These are phyloP conservation scores for Colletotrichum phormii DNA, from an alignment of 2,329 filamentous ascomycete species.

Conservation along the genomic window DNA sequence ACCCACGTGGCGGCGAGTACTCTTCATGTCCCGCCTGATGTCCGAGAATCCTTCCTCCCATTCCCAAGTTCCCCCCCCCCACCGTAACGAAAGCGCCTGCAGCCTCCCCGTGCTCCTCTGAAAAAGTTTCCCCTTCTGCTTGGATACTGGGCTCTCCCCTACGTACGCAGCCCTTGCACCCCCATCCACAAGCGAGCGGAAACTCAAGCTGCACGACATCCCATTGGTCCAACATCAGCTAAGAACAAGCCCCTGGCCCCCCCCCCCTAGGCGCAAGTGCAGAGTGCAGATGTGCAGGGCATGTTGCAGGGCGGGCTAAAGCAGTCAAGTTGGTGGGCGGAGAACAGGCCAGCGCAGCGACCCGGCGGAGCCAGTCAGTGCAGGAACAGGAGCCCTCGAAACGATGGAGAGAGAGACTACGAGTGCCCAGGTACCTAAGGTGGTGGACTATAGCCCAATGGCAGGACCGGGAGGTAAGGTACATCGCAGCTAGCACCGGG, in stretches of 20 bases:
- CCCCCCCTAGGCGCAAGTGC: constrained; percentile 4
- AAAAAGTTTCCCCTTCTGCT: constrained; percentile 27
- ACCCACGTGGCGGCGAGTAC: constrained; percentile 16
- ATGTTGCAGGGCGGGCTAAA: constrained; percentile 16
- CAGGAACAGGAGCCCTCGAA: constrained; percentile 33
- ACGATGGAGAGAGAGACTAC: constrained; percentile 8
- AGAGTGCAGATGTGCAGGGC: neutral
- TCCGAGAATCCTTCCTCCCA: constrained; percentile 20
- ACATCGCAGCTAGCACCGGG: neutral
- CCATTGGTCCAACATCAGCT: constrained; percentile 20
- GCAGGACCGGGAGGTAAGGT: neutral
- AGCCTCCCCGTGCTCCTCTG: constrained; percentile 28
- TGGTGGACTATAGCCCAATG: neutral
- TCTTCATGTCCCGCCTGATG: constrained; percentile 29
- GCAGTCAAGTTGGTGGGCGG: constrained; percentile 19
- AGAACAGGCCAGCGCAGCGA: constrained; percentile 29
- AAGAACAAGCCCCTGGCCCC: constrained; percentile 12
- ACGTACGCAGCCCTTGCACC: constrained; percentile 12
- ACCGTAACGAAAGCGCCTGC: constrained; percentile 25
- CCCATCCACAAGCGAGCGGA: constrained; percentile 22
- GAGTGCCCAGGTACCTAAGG: neutral
- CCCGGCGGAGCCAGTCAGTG: constrained; percentile 31
- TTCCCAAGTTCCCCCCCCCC: neutral
- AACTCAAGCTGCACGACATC: constrained; percentile 13
- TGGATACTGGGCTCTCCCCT: constrained; percentile 22